Percentiles rank a stretch among this genome's conserved stretches.
These are phyloP conservation scores for Zychaea mexicana DNA, from an alignment of 371 early-diverging fungal genomes.

Conservation along the genomic window DNA sequence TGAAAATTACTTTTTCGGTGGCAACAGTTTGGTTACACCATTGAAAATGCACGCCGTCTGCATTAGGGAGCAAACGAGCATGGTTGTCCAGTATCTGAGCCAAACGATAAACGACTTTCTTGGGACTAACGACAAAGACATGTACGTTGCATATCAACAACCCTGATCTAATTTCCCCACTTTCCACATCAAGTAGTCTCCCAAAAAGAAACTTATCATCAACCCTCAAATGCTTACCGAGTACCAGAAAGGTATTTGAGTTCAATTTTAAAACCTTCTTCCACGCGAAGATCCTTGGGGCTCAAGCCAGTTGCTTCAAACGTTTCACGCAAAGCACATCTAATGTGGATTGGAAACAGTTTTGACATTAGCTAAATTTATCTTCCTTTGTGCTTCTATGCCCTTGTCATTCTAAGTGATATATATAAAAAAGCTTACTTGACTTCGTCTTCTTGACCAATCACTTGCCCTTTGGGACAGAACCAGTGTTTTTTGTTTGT, in stretches of 20 bases:
- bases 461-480: slow-evolving; percentile 80
- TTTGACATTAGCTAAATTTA: not conserved
- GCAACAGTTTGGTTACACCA: slow-evolving; percentile 72
- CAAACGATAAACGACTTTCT: slow-evolving; percentile 77
- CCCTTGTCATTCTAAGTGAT: not conserved
- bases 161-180: not conserved
- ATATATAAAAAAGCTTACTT: slow-evolving; percentile 58
- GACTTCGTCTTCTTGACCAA: slow-evolving; percentile 79
- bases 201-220: too few species aligned
- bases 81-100: slow-evolving; percentile 68
- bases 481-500: slow-evolving; percentile 84
- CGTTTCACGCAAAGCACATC: slow-evolving; percentile 81
- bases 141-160: not conserved
- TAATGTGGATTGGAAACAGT: too few species aligned
- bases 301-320: slow-evolving; percentile 75
- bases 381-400: not conserved
- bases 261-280: slow-evolving; percentile 78
- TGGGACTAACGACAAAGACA: slow-evolving; percentile 53
- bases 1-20: slow-evolving; percentile 69
- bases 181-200: too few species aligned
- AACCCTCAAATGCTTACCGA: slow-evolving; percentile 39
- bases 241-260: slow-evolving; percentile 82
- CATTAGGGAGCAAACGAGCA: slow-evolving; percentile 62
- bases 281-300: slow-evolving; percentile 70
- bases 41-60: slow-evolving; percentile 73